phyloP scores from a whole-genome alignment of 2,329 filamentous ascomycete genomes.

The Aspergillus fumigatiaffinis region DNA sequence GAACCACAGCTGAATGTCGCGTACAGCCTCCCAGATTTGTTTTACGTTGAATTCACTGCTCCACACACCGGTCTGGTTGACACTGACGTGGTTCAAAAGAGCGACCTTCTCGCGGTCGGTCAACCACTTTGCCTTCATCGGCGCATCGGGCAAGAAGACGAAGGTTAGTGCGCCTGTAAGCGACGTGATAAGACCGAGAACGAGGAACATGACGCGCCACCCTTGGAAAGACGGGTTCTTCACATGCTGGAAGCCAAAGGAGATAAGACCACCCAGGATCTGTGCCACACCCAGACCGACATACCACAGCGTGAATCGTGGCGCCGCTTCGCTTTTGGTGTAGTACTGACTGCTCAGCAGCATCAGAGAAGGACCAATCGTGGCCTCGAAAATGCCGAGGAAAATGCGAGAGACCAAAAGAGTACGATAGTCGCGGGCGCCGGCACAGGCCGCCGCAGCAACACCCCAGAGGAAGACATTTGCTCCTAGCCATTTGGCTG shows the following conservation, averaged over 20 bases:
- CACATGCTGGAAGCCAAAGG: conserved; percentile 52
- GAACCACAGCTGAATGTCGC: conserved; percentile 46
- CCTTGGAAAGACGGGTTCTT: conserved; percentile 26
- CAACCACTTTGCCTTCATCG: conserved; percentile 14
- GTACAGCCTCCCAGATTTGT: conserved; percentile 47
- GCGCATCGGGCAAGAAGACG: conserved; percentile 33
- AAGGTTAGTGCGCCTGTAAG: conserved; percentile 36
- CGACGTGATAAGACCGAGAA: conserved; percentile 42
- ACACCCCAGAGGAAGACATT: conserved; percentile 60
- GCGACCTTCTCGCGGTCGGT: conserved; percentile 36
- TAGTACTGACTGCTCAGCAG: conserved; percentile 61
- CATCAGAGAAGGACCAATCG: conserved; percentile 58
- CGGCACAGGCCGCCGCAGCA: conserved; percentile 43
- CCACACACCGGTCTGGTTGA: conserved; percentile 51
- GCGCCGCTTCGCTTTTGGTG: conserved; percentile 54
- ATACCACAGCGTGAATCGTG: conserved; percentile 60
- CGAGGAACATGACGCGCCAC: conserved; percentile 48
- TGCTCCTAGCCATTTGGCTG: conserved; percentile 57
- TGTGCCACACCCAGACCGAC: conserved; percentile 57
- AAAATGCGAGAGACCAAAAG: conserved; percentile 56
- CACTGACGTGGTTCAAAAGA: conserved; percentile 41
- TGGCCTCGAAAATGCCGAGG: conserved; percentile 58
- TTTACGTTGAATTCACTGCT: conserved; percentile 47
- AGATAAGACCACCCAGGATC: conserved; percentile 26
- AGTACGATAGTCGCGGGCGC: conserved; percentile 50